Conservation (phyloP, 2,329 filamentous ascomycete genomes). For the Colletotrichum sojae region DNA sequence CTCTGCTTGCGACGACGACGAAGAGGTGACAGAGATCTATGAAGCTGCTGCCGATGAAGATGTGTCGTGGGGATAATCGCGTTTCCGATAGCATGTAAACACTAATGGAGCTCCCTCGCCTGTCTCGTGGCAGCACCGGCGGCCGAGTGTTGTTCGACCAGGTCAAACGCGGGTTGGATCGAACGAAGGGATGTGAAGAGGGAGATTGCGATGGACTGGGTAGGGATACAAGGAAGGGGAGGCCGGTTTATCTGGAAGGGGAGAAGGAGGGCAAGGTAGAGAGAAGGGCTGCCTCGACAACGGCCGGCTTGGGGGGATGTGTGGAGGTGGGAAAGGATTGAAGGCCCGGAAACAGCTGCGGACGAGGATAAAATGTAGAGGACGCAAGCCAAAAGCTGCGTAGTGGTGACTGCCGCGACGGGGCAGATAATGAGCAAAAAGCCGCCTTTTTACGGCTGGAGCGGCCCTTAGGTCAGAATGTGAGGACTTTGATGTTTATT, state of each 20-base stretch:
- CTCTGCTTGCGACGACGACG: constrained; percentile 24
- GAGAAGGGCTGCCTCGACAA: constrained; percentile 38
- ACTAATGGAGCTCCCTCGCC: constrained; percentile 7
- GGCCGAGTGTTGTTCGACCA: constrained; percentile 9
- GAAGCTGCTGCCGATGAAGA: constrained; percentile 34
- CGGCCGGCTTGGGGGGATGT: constrained; percentile 16
- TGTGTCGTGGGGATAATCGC: constrained; percentile 32
- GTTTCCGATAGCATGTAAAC: constrained; percentile 35
- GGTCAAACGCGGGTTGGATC: constrained; percentile 11
- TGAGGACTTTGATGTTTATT: constrained; percentile 22
- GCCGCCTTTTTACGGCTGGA: constrained; percentile 28
- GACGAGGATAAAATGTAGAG: constrained; percentile 23
- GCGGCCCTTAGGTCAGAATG: constrained; percentile 35
- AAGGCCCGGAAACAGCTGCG: constrained; percentile 27
- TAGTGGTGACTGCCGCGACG: constrained; percentile 34
- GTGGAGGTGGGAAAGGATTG: constrained; percentile 23
- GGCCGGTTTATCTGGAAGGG: constrained; percentile 28
- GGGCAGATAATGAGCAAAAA: constrained; percentile 38
- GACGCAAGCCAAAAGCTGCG: constrained; percentile 20
- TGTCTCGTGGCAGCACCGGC: constrained; percentile 4
- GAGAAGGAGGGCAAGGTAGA: constrained; percentile 6
- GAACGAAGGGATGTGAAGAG: constrained; percentile 33
- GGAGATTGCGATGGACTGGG: constrained; percentile 34
- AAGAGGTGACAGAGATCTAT: constrained; percentile 19
- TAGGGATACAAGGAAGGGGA: constrained; percentile 31